Evolutionary conservation across 768 basidiomycete genomes (phyloP), one percentile per base, ranked within the genome.

Genomic region (Phaeolepiota aurea): DNA sequence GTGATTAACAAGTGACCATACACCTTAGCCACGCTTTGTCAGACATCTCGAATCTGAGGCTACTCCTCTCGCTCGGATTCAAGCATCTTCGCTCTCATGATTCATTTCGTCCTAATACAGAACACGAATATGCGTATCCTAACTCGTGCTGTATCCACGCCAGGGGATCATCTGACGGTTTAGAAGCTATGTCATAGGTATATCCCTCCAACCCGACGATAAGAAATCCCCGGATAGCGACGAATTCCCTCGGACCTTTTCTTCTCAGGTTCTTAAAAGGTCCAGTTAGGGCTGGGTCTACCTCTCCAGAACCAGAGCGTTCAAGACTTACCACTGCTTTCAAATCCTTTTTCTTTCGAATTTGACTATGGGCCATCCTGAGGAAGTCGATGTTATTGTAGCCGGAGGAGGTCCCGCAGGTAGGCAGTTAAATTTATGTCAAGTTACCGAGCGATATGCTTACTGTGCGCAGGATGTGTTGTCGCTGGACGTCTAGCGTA

Each of bases 331-430:
- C 28, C 33, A 35, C 15, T 14, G 15, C 7, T 16, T 16, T 35
- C 15, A 9, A n/a, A 15, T 35, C 18, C 7, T 9, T 35, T 5
- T 19, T 9, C 15, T 16, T 7, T 33, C 31, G 15, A 20, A 15
- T 35, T 25, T 37, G 3, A 51, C 18, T 31, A 71, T 70, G 67
- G 66, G 64, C 47, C 79, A 79, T 53, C 77, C 78, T 43, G 72
- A 80, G 53, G 79, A 81, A 69, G 81, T 83, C 57, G 81, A 82
- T 62, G 64, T 82, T 42, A 81, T 83, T 47, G 76, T 83, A 41
- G 69, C 67, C 45, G 81, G 81, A 54, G 79, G 79, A 59, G 79
- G 79, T 45, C 79, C 79, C 14, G 78, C 79, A 55, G 74, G 75
- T 71, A 48, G 32, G 49, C 34, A 12, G 2, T 22, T 25, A 14